These are phyloP conservation scores for Mortierella sp. DNA, from an alignment of 371 early-diverging fungal genomes.

Conservation along the genomic window DNA sequence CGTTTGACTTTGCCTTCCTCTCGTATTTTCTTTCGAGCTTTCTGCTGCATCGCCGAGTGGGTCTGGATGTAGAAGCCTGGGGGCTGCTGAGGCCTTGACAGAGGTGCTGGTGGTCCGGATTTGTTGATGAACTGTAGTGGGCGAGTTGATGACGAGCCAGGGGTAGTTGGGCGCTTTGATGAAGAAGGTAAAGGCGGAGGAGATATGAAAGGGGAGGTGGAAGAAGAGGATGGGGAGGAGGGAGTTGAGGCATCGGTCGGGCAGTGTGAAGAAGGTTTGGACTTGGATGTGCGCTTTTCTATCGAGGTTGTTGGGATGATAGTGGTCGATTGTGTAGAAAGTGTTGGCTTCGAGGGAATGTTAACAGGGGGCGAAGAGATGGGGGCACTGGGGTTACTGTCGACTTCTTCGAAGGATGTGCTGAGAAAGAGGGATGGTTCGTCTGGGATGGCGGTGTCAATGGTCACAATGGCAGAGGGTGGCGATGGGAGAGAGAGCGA, in stretches of 20 bases:
- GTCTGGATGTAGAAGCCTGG: constrained; percentile 23
- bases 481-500: neutral
- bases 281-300: neutral
- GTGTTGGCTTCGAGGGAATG: neutral
- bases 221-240: neutral
- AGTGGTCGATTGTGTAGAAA: neutral
- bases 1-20: constrained; percentile 43
- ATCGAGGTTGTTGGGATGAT: neutral
- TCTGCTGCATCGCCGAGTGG: constrained; percentile 35
- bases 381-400: neutral
- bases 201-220: too few relatives aligned
- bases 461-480: neutral
- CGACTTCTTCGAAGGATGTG: neutral
- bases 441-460: neutral
- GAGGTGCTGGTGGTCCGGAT: constrained; percentile 18
- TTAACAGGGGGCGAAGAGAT: neutral
- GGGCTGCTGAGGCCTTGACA: constrained; percentile 21
- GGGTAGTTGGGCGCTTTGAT: neutral
- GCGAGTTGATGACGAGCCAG: constrained; percentile 3
- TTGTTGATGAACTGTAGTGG: constrained; percentile 42
- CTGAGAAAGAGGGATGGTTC: neutral
- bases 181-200: neutral
- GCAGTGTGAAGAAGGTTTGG: neutral
- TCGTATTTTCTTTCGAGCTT: constrained; percentile 20
- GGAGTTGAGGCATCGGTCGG: neutral